Conservation (phyloP, 768 basidiomycete genomes). For the Albatrellus ellisii region DNA sequence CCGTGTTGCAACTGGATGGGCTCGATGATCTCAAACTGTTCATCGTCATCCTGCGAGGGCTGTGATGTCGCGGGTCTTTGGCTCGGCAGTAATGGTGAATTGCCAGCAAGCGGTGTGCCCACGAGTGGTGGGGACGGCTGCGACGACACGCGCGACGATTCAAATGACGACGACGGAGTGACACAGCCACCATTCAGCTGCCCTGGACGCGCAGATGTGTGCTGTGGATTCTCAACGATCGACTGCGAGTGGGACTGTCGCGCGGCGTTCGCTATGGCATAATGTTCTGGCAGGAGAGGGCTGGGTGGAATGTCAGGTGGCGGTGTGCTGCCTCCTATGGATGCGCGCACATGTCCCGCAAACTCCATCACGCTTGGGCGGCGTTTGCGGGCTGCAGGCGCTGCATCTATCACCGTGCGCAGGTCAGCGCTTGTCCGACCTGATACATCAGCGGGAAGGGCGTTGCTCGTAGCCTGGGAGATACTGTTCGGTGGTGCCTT, state of each 20-base stretch:
- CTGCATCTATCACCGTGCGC: no score
- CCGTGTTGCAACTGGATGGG: slow-evolving; percentile 26
- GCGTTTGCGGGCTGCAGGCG: slow-evolving; percentile 26
- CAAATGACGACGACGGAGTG: slow-evolving; percentile 5
- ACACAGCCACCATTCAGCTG: neutral
- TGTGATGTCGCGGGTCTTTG: slow-evolving; percentile 18
- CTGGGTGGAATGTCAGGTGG: slow-evolving; percentile 46
- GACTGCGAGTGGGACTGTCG: neutral
- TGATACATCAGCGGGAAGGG: slow-evolving; percentile 17
- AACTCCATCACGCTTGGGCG: slow-evolving; percentile 35
- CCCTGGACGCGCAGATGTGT: neutral
- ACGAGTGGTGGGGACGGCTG: slow-evolving; percentile 6
- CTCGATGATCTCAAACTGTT: slow-evolving; percentile 45
- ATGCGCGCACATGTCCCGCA: slow-evolving; percentile 14
- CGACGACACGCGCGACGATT: slow-evolving; percentile 11
- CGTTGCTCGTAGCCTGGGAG: slow-evolving; percentile 11
- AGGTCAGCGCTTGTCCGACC: slow-evolving; percentile 19
- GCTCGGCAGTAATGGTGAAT: slow-evolving; percentile 20
- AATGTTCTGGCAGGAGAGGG: slow-evolving; percentile 39
- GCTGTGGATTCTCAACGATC: neutral
- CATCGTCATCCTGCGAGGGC: slow-evolving; percentile 22
- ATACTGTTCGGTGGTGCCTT: slow-evolving; percentile 30
- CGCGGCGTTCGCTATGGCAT: slow-evolving; percentile 8
- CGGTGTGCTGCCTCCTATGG: slow-evolving; percentile 19
- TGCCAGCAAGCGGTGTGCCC: neutral